Evolutionary conservation across 306 rosid species (phyloP).

Genomic region (Geum urbanum): DNA sequence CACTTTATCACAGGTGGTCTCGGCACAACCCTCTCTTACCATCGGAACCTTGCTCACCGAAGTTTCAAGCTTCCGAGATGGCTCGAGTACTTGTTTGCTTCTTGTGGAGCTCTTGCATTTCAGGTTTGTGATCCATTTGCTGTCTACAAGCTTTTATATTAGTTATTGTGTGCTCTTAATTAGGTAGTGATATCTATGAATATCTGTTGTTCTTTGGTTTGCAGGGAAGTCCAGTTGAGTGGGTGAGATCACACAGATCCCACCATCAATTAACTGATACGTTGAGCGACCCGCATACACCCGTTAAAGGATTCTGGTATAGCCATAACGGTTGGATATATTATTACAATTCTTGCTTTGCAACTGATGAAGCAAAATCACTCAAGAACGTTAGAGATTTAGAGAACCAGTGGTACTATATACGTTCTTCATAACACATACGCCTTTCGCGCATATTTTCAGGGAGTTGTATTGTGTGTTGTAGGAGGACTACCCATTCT

Average conservation of each 20-base stretch:
- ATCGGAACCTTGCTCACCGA: conserved; percentile 12
- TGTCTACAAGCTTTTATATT: too few species aligned
- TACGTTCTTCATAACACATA: conserved; percentile 50
- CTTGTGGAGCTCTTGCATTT: neutral
- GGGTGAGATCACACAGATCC: neutral
- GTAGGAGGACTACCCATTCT: conserved; percentile 57
- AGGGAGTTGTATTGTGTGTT: conserved; percentile 48
- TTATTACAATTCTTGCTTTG: neutral
- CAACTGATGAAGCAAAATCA: neutral
- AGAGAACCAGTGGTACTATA: conserved; percentile 53
- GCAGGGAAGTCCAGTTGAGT: neutral
- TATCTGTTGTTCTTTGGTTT: too few species aligned
- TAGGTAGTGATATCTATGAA: neutral
- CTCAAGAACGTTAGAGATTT: conserved; percentile 14
- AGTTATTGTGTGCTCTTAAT: too few species aligned
- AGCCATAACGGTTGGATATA: neutral
- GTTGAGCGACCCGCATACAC: neutral
- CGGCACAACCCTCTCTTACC: conserved; percentile 35
- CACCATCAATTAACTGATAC: neutral
- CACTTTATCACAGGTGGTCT: neutral
- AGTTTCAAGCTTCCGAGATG: neutral
- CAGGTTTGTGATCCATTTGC: neutral
- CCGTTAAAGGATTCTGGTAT: neutral
- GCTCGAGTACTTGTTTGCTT: neutral
- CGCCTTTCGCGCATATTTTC: conserved; percentile 44